phyloP scores from a whole-genome alignment of 2,329 filamentous ascomycete genomes.

The Clarireedia paspali region DNA sequence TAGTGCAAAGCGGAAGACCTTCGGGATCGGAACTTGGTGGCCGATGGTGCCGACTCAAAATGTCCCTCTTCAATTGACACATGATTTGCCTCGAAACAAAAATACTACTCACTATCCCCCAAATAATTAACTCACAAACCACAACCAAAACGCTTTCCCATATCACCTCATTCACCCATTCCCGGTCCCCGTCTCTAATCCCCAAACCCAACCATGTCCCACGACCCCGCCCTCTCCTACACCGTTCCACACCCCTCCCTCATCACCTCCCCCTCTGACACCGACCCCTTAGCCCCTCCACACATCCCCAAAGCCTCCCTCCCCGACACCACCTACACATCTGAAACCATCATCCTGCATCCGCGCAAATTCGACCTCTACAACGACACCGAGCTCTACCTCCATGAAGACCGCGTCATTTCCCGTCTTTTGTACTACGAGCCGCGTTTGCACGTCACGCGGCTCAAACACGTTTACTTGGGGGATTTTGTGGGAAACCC shows the following conservation, averaged over 20 bases:
- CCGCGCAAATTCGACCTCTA: constrained; percentile 4
- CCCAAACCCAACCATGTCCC: neutral
- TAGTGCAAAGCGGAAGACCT: too few species aligned
- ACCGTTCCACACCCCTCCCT: neutral
- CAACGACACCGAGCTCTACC: constrained; percentile 4
- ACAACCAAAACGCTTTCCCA: too few species aligned
- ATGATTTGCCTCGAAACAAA: too few species aligned
- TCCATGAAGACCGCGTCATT: constrained; percentile 1
- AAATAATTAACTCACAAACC: too few species aligned
- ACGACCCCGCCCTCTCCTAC: neutral
- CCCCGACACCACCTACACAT: neutral
- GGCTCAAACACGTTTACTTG: neutral
- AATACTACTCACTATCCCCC: too few species aligned
- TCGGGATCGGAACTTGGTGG: too few species aligned
- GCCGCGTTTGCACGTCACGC: neutral
- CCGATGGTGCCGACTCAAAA: too few species aligned
- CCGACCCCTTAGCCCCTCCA: neutral
- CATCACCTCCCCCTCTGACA: neutral
- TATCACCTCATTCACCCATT: too few species aligned
- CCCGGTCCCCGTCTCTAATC: neutral
- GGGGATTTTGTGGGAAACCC: constrained; percentile 1
- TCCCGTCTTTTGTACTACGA: constrained; percentile 1
- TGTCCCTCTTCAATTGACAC: too few species aligned
- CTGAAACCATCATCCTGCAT: neutral
- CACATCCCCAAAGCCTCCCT: neutral